Evolutionary conservation across 2,329 filamentous ascomycete species (phyloP), one percentile per base, ranked within the genome.

Genomic region (Cercospora sp.): DNA sequence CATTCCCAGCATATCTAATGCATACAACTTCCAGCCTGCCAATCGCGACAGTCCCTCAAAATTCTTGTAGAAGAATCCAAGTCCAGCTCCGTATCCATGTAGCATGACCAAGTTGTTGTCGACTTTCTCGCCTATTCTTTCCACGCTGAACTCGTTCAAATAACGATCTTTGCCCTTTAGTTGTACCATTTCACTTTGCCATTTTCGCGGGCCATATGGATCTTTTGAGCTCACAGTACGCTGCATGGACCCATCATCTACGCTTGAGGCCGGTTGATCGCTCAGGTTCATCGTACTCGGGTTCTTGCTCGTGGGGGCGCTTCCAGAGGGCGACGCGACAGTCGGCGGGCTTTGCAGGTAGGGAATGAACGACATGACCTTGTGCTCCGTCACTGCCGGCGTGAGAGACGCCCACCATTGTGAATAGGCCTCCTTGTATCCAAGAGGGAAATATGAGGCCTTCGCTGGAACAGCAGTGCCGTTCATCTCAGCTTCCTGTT

Each of bases 11-110:
- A 98, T 88, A 76, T 99, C 94, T n/a, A 99, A 83, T 0, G 94
- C 93, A 77, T 95, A 98, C 18, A 99, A 82, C 75, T 92, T 94
- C 89, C 95, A 96, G 30, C 94, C 93, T 30, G 86, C 84, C 1
- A 89, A 82, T 18, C 94, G 89, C 57, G 90, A 94, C 36, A 99
- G 82, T 5, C 90, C 89, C 79, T 99, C 95, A 69, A 96, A 97
- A 78, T 99, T 99, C 81, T 95, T 94, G 85, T 97, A 99, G 84
- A 96, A 99, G 81, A 99, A 98, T 23, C 94, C 95, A 0, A 99
- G 85, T 0, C 95, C 95, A 2, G 95, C 95, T 58, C 95, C 95
- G 79, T 99, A 99, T 69, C 95, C 95, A 78, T 99, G 95, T 4
- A 99, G 83, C 88, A 99, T 96, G 55, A 99, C 94, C 16, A 99